phyloP scores from a whole-genome alignment of 768 basidiomycete genomes.

The Mycena chlorophos region DNA sequence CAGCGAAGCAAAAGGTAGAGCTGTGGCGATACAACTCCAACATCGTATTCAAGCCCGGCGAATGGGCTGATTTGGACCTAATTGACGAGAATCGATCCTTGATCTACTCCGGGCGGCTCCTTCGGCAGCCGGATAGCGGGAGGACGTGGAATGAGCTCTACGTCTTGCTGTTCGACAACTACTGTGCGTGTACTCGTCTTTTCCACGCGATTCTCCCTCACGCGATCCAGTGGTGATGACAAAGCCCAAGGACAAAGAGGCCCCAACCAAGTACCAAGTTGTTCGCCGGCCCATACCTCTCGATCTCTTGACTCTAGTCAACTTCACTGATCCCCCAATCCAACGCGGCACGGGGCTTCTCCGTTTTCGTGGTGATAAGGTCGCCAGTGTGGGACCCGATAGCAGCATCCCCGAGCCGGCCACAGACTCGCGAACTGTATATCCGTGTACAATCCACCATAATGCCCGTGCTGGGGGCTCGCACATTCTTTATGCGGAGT shows the following conservation, averaged over 20 bases:
- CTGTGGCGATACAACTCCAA: constrained; percentile 84
- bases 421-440: constrained; percentile 74
- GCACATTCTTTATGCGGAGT: constrained; percentile 86
- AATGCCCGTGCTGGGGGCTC: constrained; percentile 85
- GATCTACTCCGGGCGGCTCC: constrained; percentile 79
- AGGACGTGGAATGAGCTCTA: constrained; percentile 88
- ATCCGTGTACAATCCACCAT: constrained; percentile 87
- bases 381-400: constrained; percentile 29
- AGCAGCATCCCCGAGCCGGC: constrained; percentile 39
- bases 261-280: constrained; percentile 73
- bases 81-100: constrained; percentile 79
- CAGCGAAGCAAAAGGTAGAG: constrained; percentile 86
- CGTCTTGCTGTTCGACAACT: constrained; percentile 93
- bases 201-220: not conserved
- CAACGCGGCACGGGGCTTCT: constrained; percentile 75
- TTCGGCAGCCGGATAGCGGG: constrained; percentile 85
- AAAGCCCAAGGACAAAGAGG: constrained; percentile 79
- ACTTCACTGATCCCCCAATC: constrained; percentile 77
- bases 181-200: constrained; percentile 57
- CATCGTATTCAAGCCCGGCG: constrained; percentile 77
- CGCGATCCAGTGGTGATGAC: constrained; percentile 78
- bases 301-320: constrained; percentile 82
- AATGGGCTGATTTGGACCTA: constrained; percentile 86
- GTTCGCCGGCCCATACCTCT: constrained; percentile 91
- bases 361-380: constrained; percentile 51